Evolutionary conservation across 371 early-diverging fungal genomes (phyloP), one percentile per base, ranked within the genome.

Genomic region (Syncephalastrum sp.): DNA sequence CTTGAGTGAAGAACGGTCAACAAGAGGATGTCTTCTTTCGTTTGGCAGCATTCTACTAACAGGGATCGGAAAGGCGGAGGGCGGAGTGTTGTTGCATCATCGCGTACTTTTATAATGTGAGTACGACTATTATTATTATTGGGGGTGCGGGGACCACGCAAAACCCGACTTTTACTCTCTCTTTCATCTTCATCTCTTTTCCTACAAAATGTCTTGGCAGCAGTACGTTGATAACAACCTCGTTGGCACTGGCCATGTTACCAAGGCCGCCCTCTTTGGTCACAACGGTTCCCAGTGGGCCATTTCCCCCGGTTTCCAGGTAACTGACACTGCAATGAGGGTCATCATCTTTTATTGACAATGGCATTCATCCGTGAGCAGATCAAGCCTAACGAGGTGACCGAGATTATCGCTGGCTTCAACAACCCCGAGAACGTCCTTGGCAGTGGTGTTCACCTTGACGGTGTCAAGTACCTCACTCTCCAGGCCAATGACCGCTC

Each of bases 181-280:
- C 12, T 33, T 33, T 33, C 38, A 33, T 33, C 38, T 50, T 59
- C 49, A 48, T 47, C 49, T 61, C 52, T 51, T 53, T 49, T 54
- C 54, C 42, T 41, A 50, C 41, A 57, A 67, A 82, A 88, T 87
- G 92, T 88, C 88, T 68, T 93, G 92, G 92, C 89, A 92, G 82
- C 56, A 81, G 60, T 94, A 94, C 83, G 92, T 94, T 62, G 93
- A 94, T 72, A 68, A 33, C 70, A 88, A 89, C 81, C 86, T 96
- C 47, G 62, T 93, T 57, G 91, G 82, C 45, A 90, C 91, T 58
- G 84, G 85, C 42, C 82, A 86, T 61, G 83, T 96, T 54, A 25
- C 65, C 61, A 68, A 83, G 63, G 92, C 81, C 41, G 91, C 88
- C 64, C 94, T 96, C 74, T 82, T 79, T 66, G 94, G 96, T 61